Base-by-base conservation (phyloP, 1,284 basidiomycete genomes). In the Earliella scabrosa region DNA sequence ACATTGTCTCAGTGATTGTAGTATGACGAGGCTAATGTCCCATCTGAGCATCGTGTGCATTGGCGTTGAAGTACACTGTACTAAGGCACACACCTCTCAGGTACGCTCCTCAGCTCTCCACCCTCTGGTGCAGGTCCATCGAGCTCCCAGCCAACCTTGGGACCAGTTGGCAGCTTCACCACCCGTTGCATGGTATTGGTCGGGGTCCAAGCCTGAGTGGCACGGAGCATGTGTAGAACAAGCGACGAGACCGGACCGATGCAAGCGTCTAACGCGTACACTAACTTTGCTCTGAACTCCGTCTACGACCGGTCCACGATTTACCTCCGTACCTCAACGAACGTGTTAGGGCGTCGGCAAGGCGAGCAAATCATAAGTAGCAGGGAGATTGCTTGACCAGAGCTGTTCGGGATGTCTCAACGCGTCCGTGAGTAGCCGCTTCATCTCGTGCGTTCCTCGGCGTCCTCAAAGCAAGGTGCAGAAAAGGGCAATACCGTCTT, bases 401-500 rank as follows among this genome's bases (percentile, higher is more conserved):
- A 11, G 32, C 10, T 16, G 16, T 11, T 34, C 3, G 16, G 6
- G 18, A 91, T 90, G 89, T 87, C 85, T 39, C 87, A 83, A 59
- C 83, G 89, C 69, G 88, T 91, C 71, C 88, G 89, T 91, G 68
- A 81, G 88, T 82, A n/a, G 5, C 3, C 21, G 48, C n/a, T 4
- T 32, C 29, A 6, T 47, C 54, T 50, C 52, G n/a, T 16, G 35
- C n/a, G 7, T 38, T 1, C 38, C 5, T 7, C 35, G 34, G 32
- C 52, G 16, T 29, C 45, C 13, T 13, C 35, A 51, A 38, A 45
- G 57, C 41, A 11, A 11, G 16, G 26, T 47, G 23, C 63, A 91
- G 89, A 91, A 67, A 91, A 91, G 69, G 89, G 89, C 18, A 77
- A 79, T 11, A 79, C 85, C 11, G 72, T 90, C 56, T 91, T 91